These are phyloP conservation scores for Apophysomyces elegans DNA, from an alignment of 371 early-diverging fungal species.

Conservation along the genomic window DNA sequence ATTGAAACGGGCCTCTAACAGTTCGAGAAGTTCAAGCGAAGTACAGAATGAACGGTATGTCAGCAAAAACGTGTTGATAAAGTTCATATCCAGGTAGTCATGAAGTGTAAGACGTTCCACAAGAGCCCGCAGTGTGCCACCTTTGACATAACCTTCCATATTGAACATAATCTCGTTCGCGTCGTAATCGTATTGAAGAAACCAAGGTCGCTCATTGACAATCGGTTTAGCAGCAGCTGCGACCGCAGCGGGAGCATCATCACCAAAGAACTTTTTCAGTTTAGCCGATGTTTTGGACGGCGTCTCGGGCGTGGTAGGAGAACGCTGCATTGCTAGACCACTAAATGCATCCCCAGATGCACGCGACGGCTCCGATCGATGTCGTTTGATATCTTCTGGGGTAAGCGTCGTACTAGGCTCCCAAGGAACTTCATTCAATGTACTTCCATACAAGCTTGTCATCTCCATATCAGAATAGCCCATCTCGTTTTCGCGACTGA, in stretches of 20 bases:
- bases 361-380: constrained; percentile 12
- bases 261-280: constrained; percentile 69
- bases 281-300: constrained; percentile 35
- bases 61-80: constrained; percentile 83
- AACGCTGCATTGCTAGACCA: neutral
- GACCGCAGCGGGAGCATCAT: constrained; percentile 45
- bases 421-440: neutral
- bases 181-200: constrained; percentile 41
- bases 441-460: neutral
- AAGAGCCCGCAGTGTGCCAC: constrained; percentile 85
- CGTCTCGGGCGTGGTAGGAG: constrained; percentile 12
- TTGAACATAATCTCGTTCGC: constrained; percentile 77
- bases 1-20: constrained; percentile 74
- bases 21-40: constrained; percentile 69
- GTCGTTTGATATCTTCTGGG: constrained; percentile 1
- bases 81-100: constrained; percentile 76
- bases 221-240: constrained; percentile 24
- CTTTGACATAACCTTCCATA: constrained; percentile 84
- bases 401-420: constrained; percentile 12
- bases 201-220: constrained; percentile 30
- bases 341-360: neutral
- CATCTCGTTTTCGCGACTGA: neutral
- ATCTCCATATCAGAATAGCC: neutral
- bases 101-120: constrained; percentile 90
- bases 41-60: constrained; percentile 91